Base-by-base conservation (phyloP, 1,284 basidiomycete species). In the Leccinum fallax region DNA sequence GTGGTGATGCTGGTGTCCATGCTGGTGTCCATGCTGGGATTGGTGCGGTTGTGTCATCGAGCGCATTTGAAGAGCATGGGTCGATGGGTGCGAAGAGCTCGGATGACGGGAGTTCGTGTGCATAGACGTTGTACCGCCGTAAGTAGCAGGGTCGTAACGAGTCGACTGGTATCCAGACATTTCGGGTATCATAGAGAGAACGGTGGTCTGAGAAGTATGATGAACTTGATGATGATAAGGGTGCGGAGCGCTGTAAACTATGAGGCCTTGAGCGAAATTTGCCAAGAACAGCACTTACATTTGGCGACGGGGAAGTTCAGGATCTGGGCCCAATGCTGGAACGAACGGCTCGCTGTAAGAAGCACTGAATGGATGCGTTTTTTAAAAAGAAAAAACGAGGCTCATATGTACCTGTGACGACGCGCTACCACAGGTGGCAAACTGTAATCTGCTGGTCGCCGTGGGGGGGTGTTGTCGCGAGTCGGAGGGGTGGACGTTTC, bases 401-500 rank as follows among this genome's bases (percentile, higher is more conserved):
- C 0, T 24, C 58, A 30, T n/a, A 72, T 70, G 67, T 76, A 87
- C 86, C 80, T 81, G 67, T 80, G 78, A 66, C 85, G 84, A 69
- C 86, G 81, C 58, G 83, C 78, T 52, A 79, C 74, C 58, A 83
- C 74, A 5, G 84, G 80, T 28, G 86, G 78, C 34, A 86, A 71
- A 61, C 77, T 80, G 60, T 85, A 74, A 62, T 89, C 87, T 58
- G 75, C 63, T 58, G 77, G 5, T 52, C 74, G 78, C 53, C 82
- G 80, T 30, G 87, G 85, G 34, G 88, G 87, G 1, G 85, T 84
- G 64, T 77, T 81, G 61, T 87, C 84, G 55, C 87, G 81, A 28
- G 83, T 86, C 7, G 87, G 86, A 51, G 88, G 87, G 15, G 87
- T 86, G 51, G 85, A 85, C 4, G 81, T 76, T 57, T 86, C 85